phyloP scores from a whole-genome alignment of 805 yeast species.

The Lachancea meyersii region DNA sequence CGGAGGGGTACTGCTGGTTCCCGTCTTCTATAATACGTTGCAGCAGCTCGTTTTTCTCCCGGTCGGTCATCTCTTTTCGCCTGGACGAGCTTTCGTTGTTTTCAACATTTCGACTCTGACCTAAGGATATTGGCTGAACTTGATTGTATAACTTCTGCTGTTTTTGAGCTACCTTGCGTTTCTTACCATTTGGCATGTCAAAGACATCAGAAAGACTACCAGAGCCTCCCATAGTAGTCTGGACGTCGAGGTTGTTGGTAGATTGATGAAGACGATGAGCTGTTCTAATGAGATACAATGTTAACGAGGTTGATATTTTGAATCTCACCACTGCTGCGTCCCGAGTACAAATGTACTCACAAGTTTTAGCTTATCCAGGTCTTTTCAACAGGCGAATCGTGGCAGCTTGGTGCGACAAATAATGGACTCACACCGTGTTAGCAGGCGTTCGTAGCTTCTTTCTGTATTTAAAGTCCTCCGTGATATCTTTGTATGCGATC shows the following conservation, averaged over 20 bases:
- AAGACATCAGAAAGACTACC: background rate
- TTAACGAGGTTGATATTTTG: too few species aligned
- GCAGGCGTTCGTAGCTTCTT: too few species aligned
- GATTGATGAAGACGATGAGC: background rate
- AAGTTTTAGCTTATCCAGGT: too few species aligned
- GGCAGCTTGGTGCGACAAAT: background rate
- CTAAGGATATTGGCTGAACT: constrained; percentile 24
- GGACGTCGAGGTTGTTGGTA: background rate
- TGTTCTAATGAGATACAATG: too few species aligned
- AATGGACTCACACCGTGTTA: too few species aligned
- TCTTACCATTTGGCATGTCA: background rate
- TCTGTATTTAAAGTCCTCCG: too few species aligned
- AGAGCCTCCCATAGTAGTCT: constrained; percentile 1
- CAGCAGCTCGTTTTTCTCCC: constrained; percentile 5
- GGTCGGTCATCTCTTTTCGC: constrained; percentile 2
- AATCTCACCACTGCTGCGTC: too few species aligned
- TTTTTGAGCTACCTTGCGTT: background rate
- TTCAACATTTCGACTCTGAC: constrained; percentile 10
- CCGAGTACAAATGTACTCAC: too few species aligned
- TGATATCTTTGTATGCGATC: background rate
- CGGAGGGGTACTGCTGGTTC: constrained; percentile 12
- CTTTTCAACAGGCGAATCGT: too few species aligned
- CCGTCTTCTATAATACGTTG: constrained; percentile 5
- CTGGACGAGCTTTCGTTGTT: background rate
- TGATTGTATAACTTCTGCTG: constrained; percentile 17